Percentiles rank a stretch among this genome's conserved stretches.
These are phyloP conservation scores for Fusarium kyushuense DNA, from an alignment of 2,329 filamentous ascomycete species.

Conservation along the genomic window DNA sequence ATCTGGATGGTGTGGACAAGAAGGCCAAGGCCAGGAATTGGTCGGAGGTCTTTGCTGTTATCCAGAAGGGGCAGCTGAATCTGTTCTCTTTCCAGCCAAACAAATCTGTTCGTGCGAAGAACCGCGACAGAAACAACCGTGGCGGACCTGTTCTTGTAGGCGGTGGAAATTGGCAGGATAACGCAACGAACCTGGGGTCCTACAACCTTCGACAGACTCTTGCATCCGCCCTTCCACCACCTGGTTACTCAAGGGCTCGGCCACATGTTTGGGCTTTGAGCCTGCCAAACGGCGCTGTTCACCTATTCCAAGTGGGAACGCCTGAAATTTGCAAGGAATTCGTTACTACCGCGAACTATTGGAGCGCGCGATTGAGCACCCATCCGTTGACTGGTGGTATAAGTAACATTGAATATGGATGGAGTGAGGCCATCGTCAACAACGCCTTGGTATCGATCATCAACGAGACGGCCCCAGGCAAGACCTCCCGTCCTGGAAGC, in stretches of 20 bases:
- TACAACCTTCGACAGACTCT: constrained; percentile 93
- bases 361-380: constrained; percentile 93
- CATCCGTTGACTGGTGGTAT: constrained; percentile 93
- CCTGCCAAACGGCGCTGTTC: constrained; percentile 90
- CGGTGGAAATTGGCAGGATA: constrained; percentile 98
- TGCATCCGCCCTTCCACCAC: constrained; percentile 87
- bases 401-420: constrained; percentile 97
- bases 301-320: constrained; percentile 98
- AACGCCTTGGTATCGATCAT: constrained; percentile 66
- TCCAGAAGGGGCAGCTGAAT: constrained; percentile 93
- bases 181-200: constrained; percentile 87
- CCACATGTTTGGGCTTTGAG: constrained; percentile 96
- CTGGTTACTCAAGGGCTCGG: constrained; percentile 90
- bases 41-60: constrained; percentile 94
- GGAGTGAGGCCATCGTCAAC: constrained; percentile 86
- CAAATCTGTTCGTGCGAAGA: constrained; percentile 79
- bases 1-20: constrained; percentile 90
- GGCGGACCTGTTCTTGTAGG: constrained; percentile 77
- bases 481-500: constrained; percentile 63
- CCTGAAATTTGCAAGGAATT: constrained; percentile 95
- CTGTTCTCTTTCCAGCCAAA: constrained; percentile 92
- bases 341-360: constrained; percentile 95
- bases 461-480: constrained; percentile 58
- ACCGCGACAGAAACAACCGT: constrained; percentile 63
- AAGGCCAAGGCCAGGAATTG: constrained; percentile 94